These are phyloP conservation scores for Aurantiochytrium sp. DNA, from an alignment of 108 stramenopile genomes.

Conservation along the genomic window DNA sequence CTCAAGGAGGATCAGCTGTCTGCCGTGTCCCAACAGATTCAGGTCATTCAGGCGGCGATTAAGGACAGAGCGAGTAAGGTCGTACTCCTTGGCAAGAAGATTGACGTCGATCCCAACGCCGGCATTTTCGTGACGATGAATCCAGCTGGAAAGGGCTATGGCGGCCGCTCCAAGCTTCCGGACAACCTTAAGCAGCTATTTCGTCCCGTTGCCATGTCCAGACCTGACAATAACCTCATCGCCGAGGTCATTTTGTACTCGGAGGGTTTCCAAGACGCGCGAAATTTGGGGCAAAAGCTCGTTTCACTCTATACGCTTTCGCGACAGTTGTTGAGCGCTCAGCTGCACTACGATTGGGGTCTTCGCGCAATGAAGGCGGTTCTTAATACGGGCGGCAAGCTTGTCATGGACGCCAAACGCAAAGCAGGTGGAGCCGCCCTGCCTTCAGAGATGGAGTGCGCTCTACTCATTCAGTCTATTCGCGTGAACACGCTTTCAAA, in stretches of 20 bases:
- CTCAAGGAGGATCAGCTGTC: constrained; percentile 63
- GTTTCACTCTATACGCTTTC: constrained; percentile 47
- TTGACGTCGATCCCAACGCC: constrained; percentile 52
- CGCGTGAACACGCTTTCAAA: constrained; percentile 60
- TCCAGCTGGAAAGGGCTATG: constrained; percentile 60
- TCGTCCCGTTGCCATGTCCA: constrained; percentile 60
- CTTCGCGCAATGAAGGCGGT: constrained; percentile 57
- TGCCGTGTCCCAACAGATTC: constrained; percentile 61
- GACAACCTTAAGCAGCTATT: constrained; percentile 63
- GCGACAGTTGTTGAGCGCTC: constrained; percentile 42
- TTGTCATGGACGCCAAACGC: constrained; percentile 27
- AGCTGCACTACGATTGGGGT: constrained; percentile 68
- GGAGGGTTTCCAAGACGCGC: constrained; percentile 50
- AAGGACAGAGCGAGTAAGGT: constrained; percentile 34
- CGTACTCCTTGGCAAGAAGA: constrained; percentile 37
- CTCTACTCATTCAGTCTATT: constrained; percentile 54
- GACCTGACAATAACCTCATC: constrained; percentile 59
- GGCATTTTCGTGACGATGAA: constrained; percentile 65
- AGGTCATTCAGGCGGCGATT: constrained; percentile 59
- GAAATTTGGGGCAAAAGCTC: constrained; percentile 45
- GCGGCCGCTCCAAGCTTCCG: constrained; percentile 54
- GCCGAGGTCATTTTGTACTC: constrained; percentile 54
- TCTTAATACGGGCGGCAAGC: constrained; percentile 55
- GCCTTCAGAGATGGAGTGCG: constrained; percentile 25
- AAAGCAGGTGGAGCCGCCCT: neutral